Base-by-base conservation (phyloP, 1,284 basidiomycete genomes). In the Sutorius eximius region DNA sequence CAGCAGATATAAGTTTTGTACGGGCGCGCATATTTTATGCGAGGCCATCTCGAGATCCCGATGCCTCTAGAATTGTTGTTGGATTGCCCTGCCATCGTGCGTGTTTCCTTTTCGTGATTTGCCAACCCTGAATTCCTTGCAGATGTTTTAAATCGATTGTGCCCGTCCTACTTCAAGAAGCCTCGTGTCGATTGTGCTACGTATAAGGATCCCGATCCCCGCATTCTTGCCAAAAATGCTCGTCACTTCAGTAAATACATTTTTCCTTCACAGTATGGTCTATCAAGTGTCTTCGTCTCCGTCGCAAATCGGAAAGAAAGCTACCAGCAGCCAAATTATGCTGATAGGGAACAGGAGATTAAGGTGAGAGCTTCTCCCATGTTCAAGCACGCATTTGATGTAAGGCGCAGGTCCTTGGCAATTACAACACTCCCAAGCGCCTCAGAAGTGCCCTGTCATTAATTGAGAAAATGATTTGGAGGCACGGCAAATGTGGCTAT, bases 171-270 rank as follows among this genome's bases (percentile, higher is more conserved):
- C 65, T 62, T 53, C 27, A 69, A 63, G 43, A 69, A 66, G 43
- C 54, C 62, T 13, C 64, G 58, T 22, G 46, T 58, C 27, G 53
- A 67, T 36, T 62, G 66, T 32, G 60, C 51, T 1, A 54, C 58
- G 8, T 72, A 73, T 54, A 60, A 69, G 13, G 76, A 80, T 44
- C 75, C 75, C 1, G 77, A 82, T 57, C 70, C 75, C 22, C 71
- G 68, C 13, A 65, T 73, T 52, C 78, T 80, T 60, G 75, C 72
- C 47, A 74, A 75, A 43, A 67, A 80, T 51, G 79, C 81, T 1
- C 79, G 89, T 22, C 86, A 86, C 61, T 69, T 92, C 2, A 77
- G 86, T 22, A 94, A 93, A 73, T 91, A 95, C 66, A 75, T 96
- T 0, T 95, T 95, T 62, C 86, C 92, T 8, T 78, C 84, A 30